Percentiles rank a stretch among this genome's conserved stretches.
These are phyloP conservation scores for Styphnolobium japonicum DNA, from an alignment of 306 rosid genomes.

Conservation along the genomic window DNA sequence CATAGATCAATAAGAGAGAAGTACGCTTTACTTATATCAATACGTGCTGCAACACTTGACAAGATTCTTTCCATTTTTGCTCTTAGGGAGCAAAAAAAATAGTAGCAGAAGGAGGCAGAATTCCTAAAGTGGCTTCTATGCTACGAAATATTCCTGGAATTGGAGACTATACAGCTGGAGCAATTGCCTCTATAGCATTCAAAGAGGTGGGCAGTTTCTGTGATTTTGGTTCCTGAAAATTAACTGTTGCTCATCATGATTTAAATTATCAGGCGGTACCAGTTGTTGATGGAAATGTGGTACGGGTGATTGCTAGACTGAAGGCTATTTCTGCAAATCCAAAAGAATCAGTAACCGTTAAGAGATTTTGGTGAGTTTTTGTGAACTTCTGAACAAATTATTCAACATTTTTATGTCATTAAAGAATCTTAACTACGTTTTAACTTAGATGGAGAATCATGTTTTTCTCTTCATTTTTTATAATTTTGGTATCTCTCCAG, in stretches of 20 bases:
- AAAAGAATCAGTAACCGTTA: slow-evolving; percentile 57
- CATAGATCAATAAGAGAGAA: not conserved
- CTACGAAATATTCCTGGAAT: slow-evolving; percentile 72
- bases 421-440: not conserved
- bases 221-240: slow-evolving; percentile 22
- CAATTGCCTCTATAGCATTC: slow-evolving; percentile 91
- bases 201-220: slow-evolving; percentile 56
- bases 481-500: not conserved
- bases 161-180: slow-evolving; percentile 91
- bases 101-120: slow-evolving; percentile 58
- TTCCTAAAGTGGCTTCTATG: slow-evolving; percentile 68
- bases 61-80: slow-evolving; percentile 16
- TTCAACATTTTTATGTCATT: not conserved
- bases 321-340: slow-evolving; percentile 76
- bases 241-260: slow-evolving; percentile 14
- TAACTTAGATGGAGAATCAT: not conserved
- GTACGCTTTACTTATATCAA: not conserved
- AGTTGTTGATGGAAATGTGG: slow-evolving; percentile 94
- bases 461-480: not conserved
- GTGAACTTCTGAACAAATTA: slow-evolving; percentile 10
- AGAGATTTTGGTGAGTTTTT: slow-evolving; percentile 79
- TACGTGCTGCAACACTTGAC: slow-evolving; percentile 1
- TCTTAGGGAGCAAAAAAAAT: slow-evolving; percentile 81
- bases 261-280: slow-evolving; percentile 71
- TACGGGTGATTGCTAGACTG: slow-evolving; percentile 83